Conservation (phyloP, 2,329 filamentous ascomycete species). For the Penicillium sp. region DNA sequence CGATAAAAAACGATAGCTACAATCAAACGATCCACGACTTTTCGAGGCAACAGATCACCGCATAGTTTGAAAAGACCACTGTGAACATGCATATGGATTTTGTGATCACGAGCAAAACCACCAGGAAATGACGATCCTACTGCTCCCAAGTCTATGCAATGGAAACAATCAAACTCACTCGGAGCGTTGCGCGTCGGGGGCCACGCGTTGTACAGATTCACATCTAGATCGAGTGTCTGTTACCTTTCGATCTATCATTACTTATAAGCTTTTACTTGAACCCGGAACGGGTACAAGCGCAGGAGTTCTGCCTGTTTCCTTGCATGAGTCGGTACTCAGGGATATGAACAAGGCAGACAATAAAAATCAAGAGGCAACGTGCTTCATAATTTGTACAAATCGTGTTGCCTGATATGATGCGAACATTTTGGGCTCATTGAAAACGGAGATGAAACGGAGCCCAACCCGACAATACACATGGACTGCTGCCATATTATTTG, state of each 20-base stretch:
- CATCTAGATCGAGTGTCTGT: background rate
- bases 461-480: background rate
- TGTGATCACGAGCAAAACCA: constrained; percentile 9
- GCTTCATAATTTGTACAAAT: background rate
- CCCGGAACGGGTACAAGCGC: background rate
- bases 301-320: background rate
- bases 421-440: too few species aligned
- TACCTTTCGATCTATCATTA: constrained; percentile 2
- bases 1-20: background rate
- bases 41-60: constrained; percentile 2
- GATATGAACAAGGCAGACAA: background rate
- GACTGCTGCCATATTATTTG: background rate
- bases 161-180: background rate
- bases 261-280: background rate
- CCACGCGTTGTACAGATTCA: constrained; percentile 15
- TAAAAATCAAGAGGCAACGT: background rate
- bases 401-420: too few species aligned
- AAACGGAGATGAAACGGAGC: too few species aligned
- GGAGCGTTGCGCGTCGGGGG: constrained; percentile 12
- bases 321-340: background rate
- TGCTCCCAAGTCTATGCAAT: background rate
- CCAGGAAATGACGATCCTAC: background rate
- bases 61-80: background rate
- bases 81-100: constrained; percentile 11
- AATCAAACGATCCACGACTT: constrained; percentile 5